These are phyloP conservation scores for Coemansia sp. DNA, from an alignment of 192 early-diverging fungal genomes.

Conservation along the genomic window DNA sequence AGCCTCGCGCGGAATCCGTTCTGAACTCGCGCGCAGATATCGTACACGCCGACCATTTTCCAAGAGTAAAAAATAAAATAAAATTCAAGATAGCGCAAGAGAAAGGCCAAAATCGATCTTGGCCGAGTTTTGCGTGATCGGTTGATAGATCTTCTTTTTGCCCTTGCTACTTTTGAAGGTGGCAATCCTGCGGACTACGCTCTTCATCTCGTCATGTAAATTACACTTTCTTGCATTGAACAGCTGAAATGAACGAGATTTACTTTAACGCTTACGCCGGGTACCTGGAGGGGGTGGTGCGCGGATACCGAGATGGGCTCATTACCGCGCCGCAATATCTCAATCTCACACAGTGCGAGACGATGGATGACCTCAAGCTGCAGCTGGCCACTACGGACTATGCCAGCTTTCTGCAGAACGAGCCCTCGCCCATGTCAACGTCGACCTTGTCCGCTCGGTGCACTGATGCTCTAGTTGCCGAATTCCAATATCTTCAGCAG, in stretches of 20 bases:
- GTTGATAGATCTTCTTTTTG: background rate
- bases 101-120: background rate
- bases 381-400: conserved; percentile 97
- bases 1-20: conserved; percentile 95
- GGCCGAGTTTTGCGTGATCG: background rate
- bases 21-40: conserved; percentile 87
- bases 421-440: conserved; percentile 93
- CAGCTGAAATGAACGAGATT: conserved; percentile 48
- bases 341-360: conserved; percentile 98
- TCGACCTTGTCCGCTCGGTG: conserved; percentile 89
- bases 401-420: conserved; percentile 91
- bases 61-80: background rate
- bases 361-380: conserved; percentile 94
- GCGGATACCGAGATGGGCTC: conserved; percentile 91
- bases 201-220: background rate
- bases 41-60: conserved; percentile 77
- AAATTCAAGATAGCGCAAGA: background rate
- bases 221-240: background rate
- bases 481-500: conserved; percentile 91
- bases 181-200: too few species aligned
- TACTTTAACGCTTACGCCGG: conserved; percentile 90
- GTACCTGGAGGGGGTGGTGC: conserved; percentile 92
- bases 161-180: background rate
- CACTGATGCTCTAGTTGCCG: conserved; percentile 85
- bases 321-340: conserved; percentile 81